phyloP scores from a whole-genome alignment of 2,329 filamentous ascomycete species.

The Botryotinia calthae region DNA sequence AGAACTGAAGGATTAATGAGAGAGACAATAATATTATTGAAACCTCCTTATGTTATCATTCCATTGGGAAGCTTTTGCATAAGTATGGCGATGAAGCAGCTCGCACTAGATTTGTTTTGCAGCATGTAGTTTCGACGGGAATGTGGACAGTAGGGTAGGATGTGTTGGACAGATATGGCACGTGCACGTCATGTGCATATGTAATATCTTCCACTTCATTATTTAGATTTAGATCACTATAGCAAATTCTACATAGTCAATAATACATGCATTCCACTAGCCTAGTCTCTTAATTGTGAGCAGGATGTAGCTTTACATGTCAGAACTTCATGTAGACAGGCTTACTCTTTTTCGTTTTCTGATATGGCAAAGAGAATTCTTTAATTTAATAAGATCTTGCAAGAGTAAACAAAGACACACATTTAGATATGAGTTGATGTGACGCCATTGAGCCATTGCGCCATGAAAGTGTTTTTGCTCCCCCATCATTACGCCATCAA shows the following conservation, averaged over 20 bases:
- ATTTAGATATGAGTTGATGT: no score
- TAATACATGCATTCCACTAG: no score
- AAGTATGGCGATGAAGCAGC: neutral
- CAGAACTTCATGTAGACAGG: rapidly evolving
- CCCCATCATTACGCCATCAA: neutral
- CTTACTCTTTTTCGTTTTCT: rapidly evolving
- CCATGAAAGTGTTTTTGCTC: neutral
- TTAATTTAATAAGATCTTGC: neutral
- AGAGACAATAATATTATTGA: neutral
- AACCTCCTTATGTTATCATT: neutral
- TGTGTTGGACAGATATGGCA: no score
- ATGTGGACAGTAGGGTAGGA: no score
- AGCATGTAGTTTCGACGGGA: no score
- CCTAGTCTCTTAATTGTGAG: no score
- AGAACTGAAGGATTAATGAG: no score
- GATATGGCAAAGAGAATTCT: neutral
- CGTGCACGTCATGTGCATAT: no score
- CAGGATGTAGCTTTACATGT: neutral
- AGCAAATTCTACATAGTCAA: no score
- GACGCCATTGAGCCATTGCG: neutral
- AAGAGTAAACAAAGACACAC: neutral
- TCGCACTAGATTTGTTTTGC: no score
- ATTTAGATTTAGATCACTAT: no score
- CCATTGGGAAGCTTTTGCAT: neutral
- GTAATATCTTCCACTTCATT: no score